These are phyloP conservation scores for Sporothrix schenckii DNA, from an alignment of 2,329 filamentous ascomycete genomes.

Conservation along the genomic window DNA sequence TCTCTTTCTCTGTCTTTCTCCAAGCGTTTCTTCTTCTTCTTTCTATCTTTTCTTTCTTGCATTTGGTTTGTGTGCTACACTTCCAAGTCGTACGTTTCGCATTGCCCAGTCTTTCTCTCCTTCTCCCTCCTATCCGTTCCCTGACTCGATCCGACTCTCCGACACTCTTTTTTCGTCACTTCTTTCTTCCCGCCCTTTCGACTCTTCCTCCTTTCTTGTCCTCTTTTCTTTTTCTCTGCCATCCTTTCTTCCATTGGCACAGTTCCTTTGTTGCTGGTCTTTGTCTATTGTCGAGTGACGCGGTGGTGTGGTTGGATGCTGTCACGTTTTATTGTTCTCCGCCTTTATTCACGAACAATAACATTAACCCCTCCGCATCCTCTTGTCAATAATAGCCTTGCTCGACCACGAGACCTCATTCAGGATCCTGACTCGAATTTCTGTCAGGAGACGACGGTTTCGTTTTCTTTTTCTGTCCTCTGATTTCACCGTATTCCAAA, in stretches of 20 bases:
- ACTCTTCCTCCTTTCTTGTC: background rate
- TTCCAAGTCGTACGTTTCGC: constrained; percentile 16
- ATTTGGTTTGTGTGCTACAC: constrained; percentile 15
- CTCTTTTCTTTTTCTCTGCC: constrained; percentile 21
- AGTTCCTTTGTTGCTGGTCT: constrained; percentile 16
- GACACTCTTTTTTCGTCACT: background rate
- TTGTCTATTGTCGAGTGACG: constrained; percentile 28
- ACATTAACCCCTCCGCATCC: background rate
- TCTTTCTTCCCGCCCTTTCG: background rate
- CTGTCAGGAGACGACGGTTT: background rate
- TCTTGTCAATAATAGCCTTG: constrained; percentile 22
- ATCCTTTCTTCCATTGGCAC: constrained; percentile 11
- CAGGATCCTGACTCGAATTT: background rate
- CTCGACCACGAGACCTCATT: constrained; percentile 1
- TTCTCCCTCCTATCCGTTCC: constrained; percentile 8
- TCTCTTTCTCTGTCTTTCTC: constrained; percentile 26
- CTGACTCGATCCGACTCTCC: background rate
- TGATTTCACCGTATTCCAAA: background rate
- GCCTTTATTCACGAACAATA: constrained; percentile 27
- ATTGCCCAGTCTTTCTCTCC: background rate
- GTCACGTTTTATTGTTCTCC: constrained; percentile 24
- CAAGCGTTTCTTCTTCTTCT: constrained; percentile 7
- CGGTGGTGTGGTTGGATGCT: constrained; percentile 21
- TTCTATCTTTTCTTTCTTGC: constrained; percentile 31
- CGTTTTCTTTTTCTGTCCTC: background rate